Evolutionary conservation across 1,139 yeast species (phyloP).

Genomic region (Torulaspora pretoriensis): DNA sequence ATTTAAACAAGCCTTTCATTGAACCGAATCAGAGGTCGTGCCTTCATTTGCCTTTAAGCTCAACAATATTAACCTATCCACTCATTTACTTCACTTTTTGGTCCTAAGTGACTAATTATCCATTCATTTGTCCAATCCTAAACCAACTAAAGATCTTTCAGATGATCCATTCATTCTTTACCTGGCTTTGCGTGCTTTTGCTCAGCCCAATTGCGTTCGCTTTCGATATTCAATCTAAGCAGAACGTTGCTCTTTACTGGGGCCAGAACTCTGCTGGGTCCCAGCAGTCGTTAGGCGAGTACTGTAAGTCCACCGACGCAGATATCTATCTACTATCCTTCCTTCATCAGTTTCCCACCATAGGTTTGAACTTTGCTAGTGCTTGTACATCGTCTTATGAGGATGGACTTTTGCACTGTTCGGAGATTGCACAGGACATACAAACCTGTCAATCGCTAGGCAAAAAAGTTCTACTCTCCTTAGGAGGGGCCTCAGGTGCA

Average conservation of each 20-base stretch:
- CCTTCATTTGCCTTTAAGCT: neutral
- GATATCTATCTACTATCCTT: constrained; percentile 75
- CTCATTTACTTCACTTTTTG: neutral
- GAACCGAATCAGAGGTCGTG: neutral
- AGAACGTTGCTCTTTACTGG: constrained; percentile 81
- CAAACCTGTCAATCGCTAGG: constrained; percentile 77
- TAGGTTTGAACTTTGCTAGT: constrained; percentile 63
- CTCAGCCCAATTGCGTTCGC: constrained; percentile 25
- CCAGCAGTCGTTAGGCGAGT: constrained; percentile 59
- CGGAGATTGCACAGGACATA: constrained; percentile 68
- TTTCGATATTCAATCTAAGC: constrained; percentile 45
- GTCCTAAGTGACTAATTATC: neutral
- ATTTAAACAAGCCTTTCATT: constrained; percentile 4
- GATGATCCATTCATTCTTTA: constrained; percentile 15
- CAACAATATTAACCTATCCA: neutral
- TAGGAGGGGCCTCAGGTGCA: constrained; percentile 83
- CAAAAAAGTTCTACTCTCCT: constrained; percentile 68
- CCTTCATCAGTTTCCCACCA: constrained; percentile 56
- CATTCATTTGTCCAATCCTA: constrained; percentile 3
- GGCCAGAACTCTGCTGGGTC: constrained; percentile 83
- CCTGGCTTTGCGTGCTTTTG: constrained; percentile 4
- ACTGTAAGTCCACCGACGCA: constrained; percentile 64
- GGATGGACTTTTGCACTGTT: constrained; percentile 57
- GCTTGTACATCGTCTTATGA: constrained; percentile 55
- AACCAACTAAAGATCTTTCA: constrained; percentile 1